These are phyloP conservation scores for Suhomyces xylopsoci DNA, from an alignment of 805 yeast genomes.

Conservation along the genomic window DNA sequence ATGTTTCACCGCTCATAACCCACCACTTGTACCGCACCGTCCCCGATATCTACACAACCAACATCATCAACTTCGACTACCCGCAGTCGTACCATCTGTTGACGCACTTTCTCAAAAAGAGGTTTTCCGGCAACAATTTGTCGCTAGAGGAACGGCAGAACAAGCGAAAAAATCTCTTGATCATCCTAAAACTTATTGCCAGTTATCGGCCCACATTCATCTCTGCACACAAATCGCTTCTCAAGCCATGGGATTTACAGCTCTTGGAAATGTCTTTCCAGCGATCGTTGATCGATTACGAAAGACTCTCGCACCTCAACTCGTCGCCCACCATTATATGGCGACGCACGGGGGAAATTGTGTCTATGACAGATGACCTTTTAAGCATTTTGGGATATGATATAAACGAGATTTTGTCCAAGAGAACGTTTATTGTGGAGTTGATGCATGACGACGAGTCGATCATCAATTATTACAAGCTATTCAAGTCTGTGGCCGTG, in stretches of 20 bases:
- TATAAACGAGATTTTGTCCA: constrained; percentile 52
- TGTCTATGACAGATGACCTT: constrained; percentile 73
- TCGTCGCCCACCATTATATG: constrained; percentile 81
- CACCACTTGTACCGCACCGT: constrained; percentile 53
- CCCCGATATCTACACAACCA: constrained; percentile 49
- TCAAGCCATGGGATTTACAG: constrained; percentile 65
- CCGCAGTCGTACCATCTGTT: constrained; percentile 62
- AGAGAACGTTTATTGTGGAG: constrained; percentile 69
- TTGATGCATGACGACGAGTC: constrained; percentile 74
- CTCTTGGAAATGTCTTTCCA: constrained; percentile 47
- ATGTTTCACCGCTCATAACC: constrained; percentile 55
- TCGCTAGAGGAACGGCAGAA: constrained; percentile 24
- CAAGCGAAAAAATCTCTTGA: constrained; percentile 32
- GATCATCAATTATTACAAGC: constrained; percentile 66
- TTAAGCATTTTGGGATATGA: constrained; percentile 66
- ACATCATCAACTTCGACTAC: constrained; percentile 52
- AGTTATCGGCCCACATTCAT: constrained; percentile 74
- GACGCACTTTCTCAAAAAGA: constrained; percentile 49
- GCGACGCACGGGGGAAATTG: constrained; percentile 85
- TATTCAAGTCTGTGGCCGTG: constrained; percentile 70
- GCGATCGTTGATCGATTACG: constrained; percentile 43
- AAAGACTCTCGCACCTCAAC: constrained; percentile 45
- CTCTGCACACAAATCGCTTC: constrained; percentile 66
- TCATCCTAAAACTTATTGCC: constrained; percentile 57
- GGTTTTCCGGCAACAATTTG: constrained; percentile 54